These are phyloP conservation scores for Umbellularia californica DNA, from an alignment of 164 flowering plant species.

Conservation along the genomic window DNA sequence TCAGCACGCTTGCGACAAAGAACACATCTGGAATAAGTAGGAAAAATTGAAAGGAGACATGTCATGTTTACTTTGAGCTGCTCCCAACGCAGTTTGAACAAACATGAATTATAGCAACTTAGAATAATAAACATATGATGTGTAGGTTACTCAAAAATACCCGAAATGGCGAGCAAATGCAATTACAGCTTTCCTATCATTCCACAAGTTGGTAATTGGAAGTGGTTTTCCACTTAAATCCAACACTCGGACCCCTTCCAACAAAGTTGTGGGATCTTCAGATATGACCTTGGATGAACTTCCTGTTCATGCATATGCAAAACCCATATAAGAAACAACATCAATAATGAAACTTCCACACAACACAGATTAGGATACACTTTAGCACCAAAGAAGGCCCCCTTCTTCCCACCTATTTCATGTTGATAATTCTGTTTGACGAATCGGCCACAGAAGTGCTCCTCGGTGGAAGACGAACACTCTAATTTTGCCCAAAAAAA, in stretches of 20 bases:
- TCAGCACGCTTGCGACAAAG: constrained; percentile 89
- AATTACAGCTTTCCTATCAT: constrained; percentile 83
- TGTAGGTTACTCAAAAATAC: constrained; percentile 21
- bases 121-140: background rate
- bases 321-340: too few relatives aligned
- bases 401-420: too few relatives aligned
- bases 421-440: too few relatives aligned
- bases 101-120: background rate
- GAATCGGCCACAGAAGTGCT: too few relatives aligned
- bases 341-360: too few relatives aligned
- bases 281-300: constrained; percentile 24
- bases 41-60: background rate
- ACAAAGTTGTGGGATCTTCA: constrained; percentile 30
- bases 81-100: background rate
- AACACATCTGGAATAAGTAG: constrained; percentile 61
- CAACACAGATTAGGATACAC: too few relatives aligned
- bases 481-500: background rate
- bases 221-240: constrained; percentile 68
- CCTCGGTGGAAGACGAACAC: background rate
- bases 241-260: constrained; percentile 61
- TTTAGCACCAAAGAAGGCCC: too few relatives aligned
- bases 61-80: background rate
- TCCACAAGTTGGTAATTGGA: constrained; percentile 81
- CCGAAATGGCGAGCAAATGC: constrained; percentile 99
- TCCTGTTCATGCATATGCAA: constrained; percentile 22